Percentiles rank a stretch among this genome's conserved stretches.
Conservation (phyloP, 805 yeast genomes). For the Lachancea kluyveri region DNA sequence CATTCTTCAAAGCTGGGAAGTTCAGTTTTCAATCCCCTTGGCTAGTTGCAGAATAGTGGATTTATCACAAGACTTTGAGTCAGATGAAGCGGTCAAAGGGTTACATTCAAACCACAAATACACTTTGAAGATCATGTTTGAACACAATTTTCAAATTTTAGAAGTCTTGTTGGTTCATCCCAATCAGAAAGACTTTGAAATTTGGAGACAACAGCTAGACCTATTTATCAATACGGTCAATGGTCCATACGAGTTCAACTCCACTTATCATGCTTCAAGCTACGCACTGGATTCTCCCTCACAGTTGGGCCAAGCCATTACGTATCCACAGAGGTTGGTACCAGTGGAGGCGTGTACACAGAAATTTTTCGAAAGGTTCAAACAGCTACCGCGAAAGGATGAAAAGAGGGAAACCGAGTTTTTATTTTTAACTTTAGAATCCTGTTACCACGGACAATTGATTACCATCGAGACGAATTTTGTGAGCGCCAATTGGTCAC, state of each 20-base stretch:
- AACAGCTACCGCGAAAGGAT: too few species aligned
- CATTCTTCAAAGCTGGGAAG: slow-evolving; percentile 7
- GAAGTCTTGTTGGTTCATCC: slow-evolving; percentile 39
- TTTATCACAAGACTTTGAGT: slow-evolving; percentile 27
- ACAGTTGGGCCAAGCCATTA: too few species aligned
- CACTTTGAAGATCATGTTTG: slow-evolving; percentile 42
- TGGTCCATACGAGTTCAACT: slow-evolving; percentile 31
- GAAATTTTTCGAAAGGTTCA: too few species aligned
- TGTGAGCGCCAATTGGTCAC: too few species aligned
- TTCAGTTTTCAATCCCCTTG: slow-evolving; percentile 45
- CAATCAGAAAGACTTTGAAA: slow-evolving; percentile 29
- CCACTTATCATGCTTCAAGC: slow-evolving; percentile 14
- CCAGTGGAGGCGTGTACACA: too few species aligned
- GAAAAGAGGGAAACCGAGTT: too few species aligned
- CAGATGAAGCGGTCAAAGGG: slow-evolving; percentile 24
- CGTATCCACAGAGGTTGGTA: too few species aligned
- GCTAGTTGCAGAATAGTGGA: slow-evolving; percentile 27
- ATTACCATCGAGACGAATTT: too few species aligned
- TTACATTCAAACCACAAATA: slow-evolving; percentile 28
- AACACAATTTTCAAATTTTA: slow-evolving; percentile 34
- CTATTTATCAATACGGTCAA: slow-evolving; percentile 26
- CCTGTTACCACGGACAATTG: too few species aligned
- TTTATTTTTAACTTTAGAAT: too few species aligned
- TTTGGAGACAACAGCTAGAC: slow-evolving; percentile 38
- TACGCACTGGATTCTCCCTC: too few species aligned